Evolutionary conservation across 106 monocot species (phyloP).

Genomic region (Gastrodia elata): DNA sequence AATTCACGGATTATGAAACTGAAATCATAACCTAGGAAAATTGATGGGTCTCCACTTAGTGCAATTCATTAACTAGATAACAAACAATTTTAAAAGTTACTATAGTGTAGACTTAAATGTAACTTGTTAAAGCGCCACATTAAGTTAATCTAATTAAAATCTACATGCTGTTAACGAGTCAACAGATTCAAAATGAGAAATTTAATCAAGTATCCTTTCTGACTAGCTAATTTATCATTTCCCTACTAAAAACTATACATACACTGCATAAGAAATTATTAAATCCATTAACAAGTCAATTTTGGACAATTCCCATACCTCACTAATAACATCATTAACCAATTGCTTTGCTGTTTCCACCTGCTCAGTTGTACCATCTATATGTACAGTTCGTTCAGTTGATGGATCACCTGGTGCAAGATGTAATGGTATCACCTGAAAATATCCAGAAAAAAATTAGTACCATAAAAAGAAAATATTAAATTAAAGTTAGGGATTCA

Average conservation of each 20-base stretch:
- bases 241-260: slow-evolving; percentile 1
- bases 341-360: slow-evolving; percentile 90
- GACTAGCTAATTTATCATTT: background rate
- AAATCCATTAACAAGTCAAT: slow-evolving; percentile 3
- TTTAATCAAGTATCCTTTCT: background rate
- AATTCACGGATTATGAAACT: background rate
- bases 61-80: background rate
- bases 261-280: background rate
- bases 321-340: slow-evolving; percentile 75
- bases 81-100: background rate
- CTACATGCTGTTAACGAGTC: background rate
- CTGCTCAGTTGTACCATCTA: slow-evolving; percentile 80
- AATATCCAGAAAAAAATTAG: background rate
- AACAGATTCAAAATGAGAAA: background rate
- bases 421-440: slow-evolving; percentile 64
- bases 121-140: background rate
- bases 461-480: background rate
- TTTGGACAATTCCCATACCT: slow-evolving; percentile 7
- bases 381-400: slow-evolving; percentile 68
- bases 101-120: background rate
- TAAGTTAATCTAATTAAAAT: background rate
- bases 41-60: background rate
- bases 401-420: slow-evolving; percentile 63
- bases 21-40: background rate
- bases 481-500: background rate